Evolutionary conservation across 306 rosid species (phyloP), one percentile per base, ranked within the genome.

Genomic region (Malus orientalis): DNA sequence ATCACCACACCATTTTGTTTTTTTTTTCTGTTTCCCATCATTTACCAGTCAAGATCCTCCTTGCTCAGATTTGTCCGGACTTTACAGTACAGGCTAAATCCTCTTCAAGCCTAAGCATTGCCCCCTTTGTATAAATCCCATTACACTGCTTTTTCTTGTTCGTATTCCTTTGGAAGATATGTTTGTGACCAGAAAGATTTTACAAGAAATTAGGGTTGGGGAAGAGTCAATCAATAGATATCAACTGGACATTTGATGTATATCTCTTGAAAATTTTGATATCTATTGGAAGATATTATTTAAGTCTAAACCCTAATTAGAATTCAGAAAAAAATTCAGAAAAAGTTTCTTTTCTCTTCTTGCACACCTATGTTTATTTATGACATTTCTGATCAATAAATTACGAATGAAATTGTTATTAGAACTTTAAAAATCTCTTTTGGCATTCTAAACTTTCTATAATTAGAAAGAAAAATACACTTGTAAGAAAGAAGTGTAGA

Each of bases 1-100:
- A 88, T 85, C 90, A 79, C 78, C 70, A 88, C 87, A 83, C 84
- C 78, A 71, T 80, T 74, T 75, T 81, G n/a, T 77, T 51, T 78
- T 47, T 69, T 80, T 74, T 75, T 51, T 76, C 54, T 72, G 79
- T 78, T 84, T 81, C 71, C 83, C 77, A 77, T 86, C 84, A 77
- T 83, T 74, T 83, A 76, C 74, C 75, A 62, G 65, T 54, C 60
- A 36, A 59, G 85, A 86, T 83, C 81, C 83, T 45, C 62, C 77
- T 40, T 40, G 57, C 65, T 29, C 42, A 85, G 90, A 86, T 89
- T 79, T 91, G 91, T 84, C 88, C 63, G 58, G 77, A 81, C 80
- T 82, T 89, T 88, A 55, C 55, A 78, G 65, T 78, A 89, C 91
- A 89, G 20, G 71, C 75, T 51, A 0, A 81, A 61, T 70, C 75